A percentile compares a stretch with the other conserved stretches of the same genome.
Conservation (phyloP, 129 eudicot genomes). For the Arctium minus region DNA sequence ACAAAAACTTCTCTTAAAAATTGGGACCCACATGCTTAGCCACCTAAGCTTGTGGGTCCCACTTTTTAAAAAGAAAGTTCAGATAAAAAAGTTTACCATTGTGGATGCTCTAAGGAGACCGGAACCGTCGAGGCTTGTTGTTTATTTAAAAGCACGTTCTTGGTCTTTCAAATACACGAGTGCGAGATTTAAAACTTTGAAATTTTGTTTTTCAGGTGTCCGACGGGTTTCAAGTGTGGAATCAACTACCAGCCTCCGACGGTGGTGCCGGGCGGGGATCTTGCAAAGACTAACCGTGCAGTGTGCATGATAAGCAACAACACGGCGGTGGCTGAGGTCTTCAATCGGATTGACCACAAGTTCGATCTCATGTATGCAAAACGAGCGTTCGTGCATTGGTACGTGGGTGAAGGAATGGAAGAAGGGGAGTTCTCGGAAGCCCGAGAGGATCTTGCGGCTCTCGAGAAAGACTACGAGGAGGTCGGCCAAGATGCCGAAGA, state of each 20-base stretch:
- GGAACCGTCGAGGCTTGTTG: no score
- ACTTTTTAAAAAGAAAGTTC: no score
- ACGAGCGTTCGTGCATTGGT: conserved; percentile 82
- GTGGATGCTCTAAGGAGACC: no score
- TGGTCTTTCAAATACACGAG: no score
- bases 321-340: conserved; percentile 74
- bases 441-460: conserved; percentile 81
- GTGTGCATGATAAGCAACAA: conserved; percentile 81
- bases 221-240: conserved; percentile 82
- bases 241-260: conserved; percentile 66
- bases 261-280: conserved; percentile 79
- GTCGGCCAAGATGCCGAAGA: conserved; percentile 64
- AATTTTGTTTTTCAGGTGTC: conserved; percentile 41
- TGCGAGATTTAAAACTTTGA: no score
- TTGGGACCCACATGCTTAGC: no score
- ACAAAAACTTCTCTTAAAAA: no score
- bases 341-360: conserved; percentile 59
- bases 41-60: no score
- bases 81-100: no score
- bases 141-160: no score
- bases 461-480: conserved; percentile 64
- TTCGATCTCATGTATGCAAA: conserved; percentile 66
- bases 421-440: conserved; percentile 92
- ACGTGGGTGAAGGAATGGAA: conserved; percentile 86
- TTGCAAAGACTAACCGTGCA: conserved; percentile 62